Conservation (phyloP, 805 yeast species). For the Yamadazyma paraphyllophila region DNA sequence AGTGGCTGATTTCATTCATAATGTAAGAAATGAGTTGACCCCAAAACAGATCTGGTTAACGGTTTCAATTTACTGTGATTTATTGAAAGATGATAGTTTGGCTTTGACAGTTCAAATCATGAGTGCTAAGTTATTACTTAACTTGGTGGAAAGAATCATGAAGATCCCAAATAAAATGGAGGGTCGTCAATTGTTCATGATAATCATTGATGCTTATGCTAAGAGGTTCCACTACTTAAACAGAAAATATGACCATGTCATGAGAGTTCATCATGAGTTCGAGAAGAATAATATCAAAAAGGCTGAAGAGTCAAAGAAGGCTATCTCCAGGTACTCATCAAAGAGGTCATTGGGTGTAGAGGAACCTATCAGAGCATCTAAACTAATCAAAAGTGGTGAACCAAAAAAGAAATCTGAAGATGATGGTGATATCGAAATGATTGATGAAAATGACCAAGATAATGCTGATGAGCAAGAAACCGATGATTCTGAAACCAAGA, state of each 20-base stretch:
- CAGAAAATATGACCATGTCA: slow-evolving; percentile 63
- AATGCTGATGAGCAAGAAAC: slow-evolving; percentile 9
- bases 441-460: slow-evolving; percentile 23
- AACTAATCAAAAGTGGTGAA: slow-evolving; percentile 1
- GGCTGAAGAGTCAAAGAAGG: slow-evolving; percentile 43
- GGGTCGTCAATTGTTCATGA: slow-evolving; percentile 77
- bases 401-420: slow-evolving; percentile 4
- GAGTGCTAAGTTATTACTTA: slow-evolving; percentile 88
- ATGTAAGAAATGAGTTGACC: slow-evolving; percentile 78
- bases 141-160: slow-evolving; percentile 84
- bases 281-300: slow-evolving; percentile 41
- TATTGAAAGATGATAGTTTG: slow-evolving; percentile 75
- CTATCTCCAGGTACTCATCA: slow-evolving; percentile 37
- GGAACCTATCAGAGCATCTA: slow-evolving; percentile 3
- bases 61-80: slow-evolving; percentile 74
- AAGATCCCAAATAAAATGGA: slow-evolving; percentile 79
- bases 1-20: slow-evolving; percentile 93
- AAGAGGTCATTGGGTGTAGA: slow-evolving; percentile 23
- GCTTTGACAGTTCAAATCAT: slow-evolving; percentile 91
- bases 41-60: slow-evolving; percentile 85
- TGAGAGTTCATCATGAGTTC: slow-evolving; percentile 57
- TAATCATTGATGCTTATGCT: slow-evolving; percentile 84
- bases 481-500: slow-evolving; percentile 8
- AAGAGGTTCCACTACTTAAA: slow-evolving; percentile 77
- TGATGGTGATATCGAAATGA: slow-evolving; percentile 17